Percentiles rank a stretch among this genome's conserved stretches.
Conservation (phyloP, 176 grass and related monocot genomes). For the Triticum timopheevii region DNA sequence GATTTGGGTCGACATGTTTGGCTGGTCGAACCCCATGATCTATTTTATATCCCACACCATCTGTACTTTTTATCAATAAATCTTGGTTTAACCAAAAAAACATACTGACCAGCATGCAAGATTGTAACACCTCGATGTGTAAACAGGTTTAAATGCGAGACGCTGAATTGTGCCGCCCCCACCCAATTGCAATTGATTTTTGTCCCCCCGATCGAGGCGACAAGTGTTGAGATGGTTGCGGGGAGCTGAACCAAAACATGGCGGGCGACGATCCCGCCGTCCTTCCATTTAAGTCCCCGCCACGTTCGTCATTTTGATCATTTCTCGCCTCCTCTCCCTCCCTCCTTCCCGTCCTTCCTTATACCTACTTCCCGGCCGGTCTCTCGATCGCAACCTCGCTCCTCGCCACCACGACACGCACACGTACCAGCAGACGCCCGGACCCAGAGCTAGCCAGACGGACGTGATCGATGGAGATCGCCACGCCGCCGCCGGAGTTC, state of each 20-base stretch:
- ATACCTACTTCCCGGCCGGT: not conserved
- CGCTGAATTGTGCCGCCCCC: not conserved
- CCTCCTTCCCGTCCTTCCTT: not conserved
- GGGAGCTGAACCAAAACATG: conserved; percentile 5
- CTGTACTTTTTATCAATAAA: too few relatives aligned
- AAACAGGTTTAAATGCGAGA: not conserved
- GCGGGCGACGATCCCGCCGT: not conserved
- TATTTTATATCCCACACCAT: too few relatives aligned
- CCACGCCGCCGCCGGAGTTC: conserved; percentile 20
- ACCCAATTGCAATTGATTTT: not conserved
- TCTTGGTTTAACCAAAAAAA: too few relatives aligned
- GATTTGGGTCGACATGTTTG: too few relatives aligned
- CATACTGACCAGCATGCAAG: too few relatives aligned
- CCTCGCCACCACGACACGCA: not conserved
- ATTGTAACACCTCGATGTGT: not conserved
- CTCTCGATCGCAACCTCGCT: not conserved
- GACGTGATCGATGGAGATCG: conserved; percentile 39
- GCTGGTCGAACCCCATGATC: too few relatives aligned
- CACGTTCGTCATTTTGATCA: conserved; percentile 13
- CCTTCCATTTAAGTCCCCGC: conserved; percentile 30
- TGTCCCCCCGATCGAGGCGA: not conserved
- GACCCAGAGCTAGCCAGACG: not conserved
- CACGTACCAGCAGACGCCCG: not conserved
- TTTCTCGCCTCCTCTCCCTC: not conserved
- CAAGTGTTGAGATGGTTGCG: not conserved